Conservation (phyloP, 2,329 filamentous ascomycete species). For the Lizonia empirigonia region DNA sequence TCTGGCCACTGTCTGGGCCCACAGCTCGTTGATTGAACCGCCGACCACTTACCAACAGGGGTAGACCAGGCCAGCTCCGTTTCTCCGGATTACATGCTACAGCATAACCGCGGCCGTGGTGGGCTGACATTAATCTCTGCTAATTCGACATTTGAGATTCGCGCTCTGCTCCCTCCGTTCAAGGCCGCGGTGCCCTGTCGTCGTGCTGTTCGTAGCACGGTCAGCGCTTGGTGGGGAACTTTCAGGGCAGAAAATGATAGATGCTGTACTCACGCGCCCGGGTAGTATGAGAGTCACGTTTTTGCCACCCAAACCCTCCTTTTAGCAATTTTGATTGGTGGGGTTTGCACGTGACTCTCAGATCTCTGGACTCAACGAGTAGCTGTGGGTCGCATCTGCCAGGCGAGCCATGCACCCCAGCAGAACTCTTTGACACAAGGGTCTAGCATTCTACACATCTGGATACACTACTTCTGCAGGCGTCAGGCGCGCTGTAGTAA, state of each 20-base stretch:
- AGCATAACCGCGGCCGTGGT: conserved; percentile 20
- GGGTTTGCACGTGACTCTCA: no score
- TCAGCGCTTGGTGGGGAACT: background rate
- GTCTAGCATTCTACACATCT: no score
- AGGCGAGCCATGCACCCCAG: background rate
- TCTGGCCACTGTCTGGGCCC: conserved; percentile 40
- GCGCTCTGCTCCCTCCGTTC: background rate
- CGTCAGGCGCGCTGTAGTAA: background rate
- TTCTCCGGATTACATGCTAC: conserved; percentile 32
- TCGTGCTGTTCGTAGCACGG: background rate
- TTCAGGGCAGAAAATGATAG: background rate
- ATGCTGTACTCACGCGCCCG: no score
- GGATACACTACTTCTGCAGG: background rate
- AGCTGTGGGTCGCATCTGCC: conserved; percentile 3
- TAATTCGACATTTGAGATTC: background rate
- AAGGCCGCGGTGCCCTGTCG: no score
- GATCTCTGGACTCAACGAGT: no score
- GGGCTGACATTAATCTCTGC: conserved; percentile 12
- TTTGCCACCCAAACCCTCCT: no score
- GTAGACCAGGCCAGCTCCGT: conserved; percentile 26
- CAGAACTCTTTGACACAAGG: conserved; percentile 4
- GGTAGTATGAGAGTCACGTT: no score
- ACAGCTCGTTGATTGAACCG: conserved; percentile 22
- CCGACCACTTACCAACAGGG: conserved; percentile 26
- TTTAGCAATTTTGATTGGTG: no score